Evolutionary conservation across 1,284 basidiomycete genomes (phyloP).

Genomic region (Somion occarium): DNA sequence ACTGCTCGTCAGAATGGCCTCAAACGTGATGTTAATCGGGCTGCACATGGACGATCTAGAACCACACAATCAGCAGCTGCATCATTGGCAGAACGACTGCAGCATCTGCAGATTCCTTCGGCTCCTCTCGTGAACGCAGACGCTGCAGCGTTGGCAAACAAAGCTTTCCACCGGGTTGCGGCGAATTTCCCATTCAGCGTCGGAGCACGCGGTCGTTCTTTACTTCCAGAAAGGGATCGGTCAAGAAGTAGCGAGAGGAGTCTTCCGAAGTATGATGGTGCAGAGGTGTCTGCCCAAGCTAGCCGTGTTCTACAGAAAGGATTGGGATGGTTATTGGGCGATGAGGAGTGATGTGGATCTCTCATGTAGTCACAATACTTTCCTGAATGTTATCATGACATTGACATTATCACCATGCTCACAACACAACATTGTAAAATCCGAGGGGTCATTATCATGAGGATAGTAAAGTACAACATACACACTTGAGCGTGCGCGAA

Average conservation of each 20-base stretch:
- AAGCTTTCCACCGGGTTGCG: constrained; percentile 69
- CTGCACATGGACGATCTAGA: constrained; percentile 13
- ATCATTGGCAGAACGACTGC: constrained; percentile 55
- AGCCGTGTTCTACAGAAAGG: constrained; percentile 73
- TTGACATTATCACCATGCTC: too few relatives aligned
- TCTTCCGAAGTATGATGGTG: constrained; percentile 39
- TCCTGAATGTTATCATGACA: too few relatives aligned
- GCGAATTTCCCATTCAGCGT: constrained; percentile 72
- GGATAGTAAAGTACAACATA: background rate
- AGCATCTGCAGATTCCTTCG: constrained; percentile 31
- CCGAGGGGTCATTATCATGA: constrained; percentile 5
- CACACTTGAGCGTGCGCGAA: background rate
- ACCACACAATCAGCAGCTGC: constrained; percentile 28
- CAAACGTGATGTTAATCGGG: constrained; percentile 2
- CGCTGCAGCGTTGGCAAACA: constrained; percentile 66
- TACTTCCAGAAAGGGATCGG: constrained; percentile 35
- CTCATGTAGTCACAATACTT: too few relatives aligned
- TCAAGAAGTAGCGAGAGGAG: constrained; percentile 38
- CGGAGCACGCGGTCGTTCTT: constrained; percentile 42
- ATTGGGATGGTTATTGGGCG: constrained; percentile 85
- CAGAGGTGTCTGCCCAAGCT: constrained; percentile 68
- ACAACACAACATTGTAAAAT: too few relatives aligned
- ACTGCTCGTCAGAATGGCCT: constrained; percentile 14
- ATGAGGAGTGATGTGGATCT: constrained; percentile 44
- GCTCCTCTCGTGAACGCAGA: constrained; percentile 63